phyloP scores from a whole-genome alignment of 257 asterid species.

The Ajuga chamaepitys region DNA sequence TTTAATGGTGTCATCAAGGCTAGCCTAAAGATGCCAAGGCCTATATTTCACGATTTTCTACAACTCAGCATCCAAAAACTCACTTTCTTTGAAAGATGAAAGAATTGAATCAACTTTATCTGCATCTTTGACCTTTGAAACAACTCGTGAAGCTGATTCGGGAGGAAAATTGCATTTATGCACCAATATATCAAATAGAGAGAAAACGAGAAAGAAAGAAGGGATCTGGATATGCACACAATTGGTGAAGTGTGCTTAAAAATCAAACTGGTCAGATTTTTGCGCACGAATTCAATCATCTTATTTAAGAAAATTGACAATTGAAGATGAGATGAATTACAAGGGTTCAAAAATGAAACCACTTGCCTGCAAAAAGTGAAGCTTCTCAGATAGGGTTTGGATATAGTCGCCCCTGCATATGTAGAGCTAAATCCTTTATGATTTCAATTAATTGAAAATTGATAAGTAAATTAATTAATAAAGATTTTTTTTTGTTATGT shows the following conservation, averaged over 20 bases:
- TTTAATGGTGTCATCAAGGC: constrained; percentile 22
- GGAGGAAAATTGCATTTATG: constrained; percentile 25
- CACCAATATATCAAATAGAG: constrained; percentile 7
- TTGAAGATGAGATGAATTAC: no score
- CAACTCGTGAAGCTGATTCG: constrained; percentile 16
- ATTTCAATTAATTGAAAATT: no score
- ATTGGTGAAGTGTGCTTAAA: neutral
- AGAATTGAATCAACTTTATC: constrained; percentile 19
- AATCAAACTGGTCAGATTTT: neutral
- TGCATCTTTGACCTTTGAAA: constrained; percentile 13
- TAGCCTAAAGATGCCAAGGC: constrained; percentile 13
- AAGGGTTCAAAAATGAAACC: no score
- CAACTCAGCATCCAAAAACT: constrained; percentile 34
- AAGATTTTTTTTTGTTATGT: no score
- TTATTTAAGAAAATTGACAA: no score
- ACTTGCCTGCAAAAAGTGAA: no score
- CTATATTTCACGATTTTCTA: constrained; percentile 12
- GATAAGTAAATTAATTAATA: no score
- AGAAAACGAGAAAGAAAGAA: neutral
- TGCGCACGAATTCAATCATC: neutral
- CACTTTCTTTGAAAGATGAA: constrained; percentile 27
- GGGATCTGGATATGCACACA: neutral
- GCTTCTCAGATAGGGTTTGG: no score
- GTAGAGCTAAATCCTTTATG: no score
- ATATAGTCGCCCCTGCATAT: no score